Evolutionary conservation across 257 asterid species (phyloP), one percentile per base, ranked within the genome.

Genomic region (Phtheirospermum japonicum): DNA sequence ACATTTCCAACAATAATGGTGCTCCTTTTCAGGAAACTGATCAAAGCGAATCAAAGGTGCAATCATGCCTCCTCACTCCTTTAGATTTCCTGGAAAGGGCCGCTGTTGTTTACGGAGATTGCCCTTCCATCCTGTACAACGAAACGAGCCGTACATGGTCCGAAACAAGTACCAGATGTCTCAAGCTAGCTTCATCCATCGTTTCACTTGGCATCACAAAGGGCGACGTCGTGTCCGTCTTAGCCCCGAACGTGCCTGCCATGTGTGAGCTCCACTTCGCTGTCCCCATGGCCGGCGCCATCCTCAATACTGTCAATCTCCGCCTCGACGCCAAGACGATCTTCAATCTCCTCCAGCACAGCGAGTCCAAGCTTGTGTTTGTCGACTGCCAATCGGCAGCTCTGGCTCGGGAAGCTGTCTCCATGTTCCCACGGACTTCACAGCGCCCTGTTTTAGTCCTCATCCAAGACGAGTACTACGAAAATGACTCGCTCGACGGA

Each of bases 221-320:
- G 20, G 79, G 82, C 50, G 82, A 81, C 9, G 81, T 81, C 6
- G 87, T 85, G 13, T 80, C 89, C 4, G 87, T 82, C 0, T 56
- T 85, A 3, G 86, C 89, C 4, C 89, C 93, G 0, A 85, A 82
- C 39, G 51, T 78, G 13, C 93, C 89, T 8, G 87, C 88, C 57
- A 82, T 85, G 78, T 74, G 61, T 30, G 93, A 85, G n/a, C n/a
- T n/a, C n/a, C n/a, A n/a, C n/a, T n/a, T n/a, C n/a, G n/a, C n/a
- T n/a, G n/a, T n/a, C n/a, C 79, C 85, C 80, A 46, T 87, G 93
- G 68, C 88, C 6, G 88, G 83, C 0, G 85, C n/a, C n/a, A n/a
- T n/a, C n/a, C n/a, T n/a, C n/a, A n/a, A n/a, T n/a, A n/a, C n/a
- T n/a, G n/a, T n/a, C 85, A 85, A 85, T 54, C 77, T 80, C 55